Percentiles rank a stretch among this genome's conserved stretches.
phyloP scores from a whole-genome alignment of 2,329 filamentous ascomycete genomes.

The Dactylellina sp. region DNA sequence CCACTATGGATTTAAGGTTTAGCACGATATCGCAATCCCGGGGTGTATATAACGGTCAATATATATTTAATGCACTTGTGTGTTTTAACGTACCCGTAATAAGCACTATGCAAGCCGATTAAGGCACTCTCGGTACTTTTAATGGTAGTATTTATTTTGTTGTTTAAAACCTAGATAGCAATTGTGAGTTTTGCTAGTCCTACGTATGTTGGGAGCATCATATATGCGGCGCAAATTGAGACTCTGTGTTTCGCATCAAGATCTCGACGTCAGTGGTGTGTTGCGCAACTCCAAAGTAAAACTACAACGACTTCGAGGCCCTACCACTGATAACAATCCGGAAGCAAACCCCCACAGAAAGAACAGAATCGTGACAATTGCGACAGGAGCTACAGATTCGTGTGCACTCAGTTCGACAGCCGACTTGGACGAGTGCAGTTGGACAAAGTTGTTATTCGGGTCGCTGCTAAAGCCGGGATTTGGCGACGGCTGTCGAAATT shows the following conservation, averaged over 20 bases:
- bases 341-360: slow-evolving; percentile 68
- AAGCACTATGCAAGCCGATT: slow-evolving; percentile 67
- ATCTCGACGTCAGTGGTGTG: slow-evolving; percentile 10
- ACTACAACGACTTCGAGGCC: not conserved
- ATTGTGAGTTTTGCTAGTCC: slow-evolving; percentile 6
- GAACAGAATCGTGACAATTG: slow-evolving; percentile 65
- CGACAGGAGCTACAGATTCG: slow-evolving; percentile 59
- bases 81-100: slow-evolving; percentile 64
- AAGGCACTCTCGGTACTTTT: slow-evolving; percentile 45
- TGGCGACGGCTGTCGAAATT: slow-evolving; percentile 52
- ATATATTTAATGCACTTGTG: not conserved
- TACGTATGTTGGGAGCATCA: slow-evolving; percentile 63
- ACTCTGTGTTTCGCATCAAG: slow-evolving; percentile 21
- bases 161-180: slow-evolving; percentile 35
- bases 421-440: slow-evolving; percentile 50
- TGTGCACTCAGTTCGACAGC: slow-evolving; percentile 46
- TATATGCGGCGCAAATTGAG: slow-evolving; percentile 65
- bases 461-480: slow-evolving; percentile 45
- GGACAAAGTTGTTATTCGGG: slow-evolving; percentile 53
- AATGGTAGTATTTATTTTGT: slow-evolving; percentile 53
- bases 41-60: not conserved
- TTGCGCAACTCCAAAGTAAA: slow-evolving; percentile 31
- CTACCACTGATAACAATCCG: slow-evolving; percentile 64
- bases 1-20: slow-evolving; percentile 57
- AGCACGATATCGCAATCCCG: slow-evolving; percentile 6